Evolutionary conservation across 2,329 filamentous ascomycete species (phyloP), one percentile per base, ranked within the genome.

Genomic region (Metarhizium album): DNA sequence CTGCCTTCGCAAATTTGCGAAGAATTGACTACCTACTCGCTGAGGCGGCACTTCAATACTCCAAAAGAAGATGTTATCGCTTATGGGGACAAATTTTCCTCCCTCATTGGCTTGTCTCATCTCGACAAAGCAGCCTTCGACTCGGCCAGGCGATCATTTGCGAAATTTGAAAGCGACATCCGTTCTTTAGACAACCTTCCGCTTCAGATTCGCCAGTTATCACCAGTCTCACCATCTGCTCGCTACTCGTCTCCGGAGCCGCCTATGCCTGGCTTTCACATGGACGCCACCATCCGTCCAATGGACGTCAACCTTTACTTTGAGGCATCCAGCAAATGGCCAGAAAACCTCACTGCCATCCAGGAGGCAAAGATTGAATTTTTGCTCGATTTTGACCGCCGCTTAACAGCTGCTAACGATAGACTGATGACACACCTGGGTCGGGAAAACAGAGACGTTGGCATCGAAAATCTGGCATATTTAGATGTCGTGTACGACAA

Each of bases 301-400:
- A 84, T 90, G 57, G 84, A 94, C 57, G 79, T 94, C 31, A 78
- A 90, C 42, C 75, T 98, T 46, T 90, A 91, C 62, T 97, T 98
- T 59, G 93, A 98, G 69, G 87, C 86, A 4, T 97, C 93, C 6
- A 84, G 83, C 45, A 85, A 88, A 58, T 98, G 93, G 93, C 93
- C 93, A 0, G 90, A 97, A 62, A 89, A 94, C 62, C 70, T 97
- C 8, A 80, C 80, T 3, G 90, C 91, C 4, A 95, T 97, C 51
- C 93, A 98, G 65, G 82, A 90, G 61, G 90, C 90, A 13, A 98
- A 98, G 67, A 79, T 94, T 38, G 93, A 94, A 3, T 95, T 98
- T 63, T 74, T 93, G 3, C 70, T 96, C 3, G 80, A 83, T 59
- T 82, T 95, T 51, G 82, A 83, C 47, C 81, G 84, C 48, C 76